Evolutionary conservation across 345 rosid species (phyloP), one percentile per base, ranked within the genome.

Genomic region (Conringia planisiliqua): DNA sequence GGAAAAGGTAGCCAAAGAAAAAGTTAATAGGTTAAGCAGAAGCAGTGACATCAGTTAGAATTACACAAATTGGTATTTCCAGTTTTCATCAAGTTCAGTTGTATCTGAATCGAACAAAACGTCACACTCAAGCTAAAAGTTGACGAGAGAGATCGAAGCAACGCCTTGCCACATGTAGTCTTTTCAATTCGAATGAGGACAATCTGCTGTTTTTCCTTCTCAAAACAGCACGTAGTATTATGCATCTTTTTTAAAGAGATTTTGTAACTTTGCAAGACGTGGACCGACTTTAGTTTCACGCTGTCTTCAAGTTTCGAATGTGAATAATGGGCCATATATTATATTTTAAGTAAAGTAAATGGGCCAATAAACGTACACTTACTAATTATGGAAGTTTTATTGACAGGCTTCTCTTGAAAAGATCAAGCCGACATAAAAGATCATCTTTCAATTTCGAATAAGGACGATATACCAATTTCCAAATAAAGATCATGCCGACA

Each of bases 401-500:
- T 10, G 24, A 42, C n/a, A 60, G 10, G 12, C 48, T 46, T 58
- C 4, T 30, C 55, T 7, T 30, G 29, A 4, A 67, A 70, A 71
- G 20, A 71, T 71, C 75, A 60, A 13, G 14, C 59, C 75, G 75
- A 71, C 75, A 71, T 63, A 29, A 43, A 27, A 27, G 8, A 62
- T 64, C 69, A 7, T 30, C 8, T 33, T 30, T 46, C 16, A 11
- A 5, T 46, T 47, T 65, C 27, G 11, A 65, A 47, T 65, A 8
- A 65, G 9, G 38, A 65, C 57, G 14, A 33, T 47, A 11, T 12
- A 48, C 32, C 44, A 33, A 10, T 46, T 44, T 27, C 16, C 39
- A 0, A 44, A 6, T n/a, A 40, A 57, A 59, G 36, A 71, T 71
- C 67, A 60, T 71, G 22, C 75, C 75, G 68, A 71, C 75, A 71